Percentiles rank a stretch among this genome's conserved stretches.
Conservation (phyloP, 768 basidiomycete genomes). For the Scleroderma bovista region DNA sequence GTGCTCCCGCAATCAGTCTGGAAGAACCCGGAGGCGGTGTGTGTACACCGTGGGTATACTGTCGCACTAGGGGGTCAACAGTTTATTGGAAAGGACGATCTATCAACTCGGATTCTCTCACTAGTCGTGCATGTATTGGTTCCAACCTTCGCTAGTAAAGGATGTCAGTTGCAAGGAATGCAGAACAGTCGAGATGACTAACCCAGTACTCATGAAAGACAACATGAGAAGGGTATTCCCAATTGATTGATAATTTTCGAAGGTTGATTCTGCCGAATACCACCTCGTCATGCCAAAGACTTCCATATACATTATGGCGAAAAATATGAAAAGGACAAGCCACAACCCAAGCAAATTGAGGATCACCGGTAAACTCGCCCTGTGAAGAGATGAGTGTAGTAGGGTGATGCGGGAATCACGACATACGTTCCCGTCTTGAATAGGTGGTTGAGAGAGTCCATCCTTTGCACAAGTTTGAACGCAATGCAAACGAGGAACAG, state of each 20-base stretch:
- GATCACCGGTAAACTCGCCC: conserved; percentile 83
- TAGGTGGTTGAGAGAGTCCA: conserved; percentile 83
- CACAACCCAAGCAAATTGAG: conserved; percentile 81
- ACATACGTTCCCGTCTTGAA: conserved; percentile 95
- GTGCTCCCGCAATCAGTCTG: conserved; percentile 87
- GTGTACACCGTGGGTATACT: conserved; percentile 77
- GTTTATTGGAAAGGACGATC: not conserved
- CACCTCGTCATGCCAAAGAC: conserved; percentile 91
- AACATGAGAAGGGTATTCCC: conserved; percentile 82
- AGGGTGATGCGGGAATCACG: not conserved
- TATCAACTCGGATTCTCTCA: conserved; percentile 31
- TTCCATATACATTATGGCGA: conserved; percentile 81
- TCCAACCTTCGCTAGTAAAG: conserved; percentile 81
- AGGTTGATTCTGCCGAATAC: conserved; percentile 60
- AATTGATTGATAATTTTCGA: conserved; percentile 76
- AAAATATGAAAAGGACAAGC: conserved; percentile 88
- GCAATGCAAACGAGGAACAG: conserved; percentile 90
- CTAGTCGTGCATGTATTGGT: conserved; percentile 97
- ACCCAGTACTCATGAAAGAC: conserved; percentile 92
- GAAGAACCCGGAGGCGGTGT: conserved; percentile 35
- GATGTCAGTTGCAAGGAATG: conserved; percentile 2
- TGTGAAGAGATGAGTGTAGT: conserved; percentile 22
- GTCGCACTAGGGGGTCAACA: conserved; percentile 49
- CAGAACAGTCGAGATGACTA: conserved; percentile 18
- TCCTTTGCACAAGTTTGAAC: conserved; percentile 89